Conservation (phyloP, 805 yeast genomes). For the Yarrowia sp. region DNA sequence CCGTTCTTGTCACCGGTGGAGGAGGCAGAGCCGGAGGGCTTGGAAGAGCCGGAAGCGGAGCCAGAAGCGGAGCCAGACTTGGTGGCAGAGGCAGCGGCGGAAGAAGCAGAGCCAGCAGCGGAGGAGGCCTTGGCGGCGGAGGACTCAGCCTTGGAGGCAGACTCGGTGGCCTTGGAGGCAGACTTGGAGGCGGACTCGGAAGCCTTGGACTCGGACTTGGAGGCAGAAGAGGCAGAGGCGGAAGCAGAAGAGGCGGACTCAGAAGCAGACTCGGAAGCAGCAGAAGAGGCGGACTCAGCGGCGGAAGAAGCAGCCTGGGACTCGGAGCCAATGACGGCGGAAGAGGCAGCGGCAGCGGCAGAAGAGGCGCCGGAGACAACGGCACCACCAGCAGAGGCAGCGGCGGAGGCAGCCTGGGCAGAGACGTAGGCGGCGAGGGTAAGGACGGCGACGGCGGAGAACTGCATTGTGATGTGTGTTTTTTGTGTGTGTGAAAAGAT, state of each 20-base stretch:
- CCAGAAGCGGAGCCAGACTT: not conserved
- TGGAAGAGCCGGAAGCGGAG: not conserved
- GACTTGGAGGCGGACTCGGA: constrained; percentile 17
- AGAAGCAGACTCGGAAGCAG: constrained; percentile 18
- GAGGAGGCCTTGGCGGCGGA: constrained; percentile 10
- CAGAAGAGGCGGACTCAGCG: constrained; percentile 8
- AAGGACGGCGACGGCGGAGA: constrained; percentile 21
- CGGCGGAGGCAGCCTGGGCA: constrained; percentile 18
- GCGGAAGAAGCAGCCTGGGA: constrained; percentile 25
- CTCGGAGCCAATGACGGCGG: constrained; percentile 23
- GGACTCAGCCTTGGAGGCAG: constrained; percentile 4
- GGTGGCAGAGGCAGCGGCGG: constrained; percentile 16
- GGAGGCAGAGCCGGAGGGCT: not conserved
- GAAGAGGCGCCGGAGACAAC: constrained; percentile 27
- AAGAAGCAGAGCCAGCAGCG: constrained; percentile 8
- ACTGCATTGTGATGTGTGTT: constrained; percentile 24
- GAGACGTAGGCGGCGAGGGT: constrained; percentile 20
- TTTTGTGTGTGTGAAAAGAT: not conserved
- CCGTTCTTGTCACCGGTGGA: not conserved
- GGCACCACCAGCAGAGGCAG: constrained; percentile 19
- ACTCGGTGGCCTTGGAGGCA: constrained; percentile 6
- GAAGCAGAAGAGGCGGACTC: not conserved
- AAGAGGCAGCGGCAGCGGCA: constrained; percentile 25
- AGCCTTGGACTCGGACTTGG: not conserved
- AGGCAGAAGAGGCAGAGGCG: constrained; percentile 8